Base-by-base conservation (phyloP, 805 yeast species). In the Cephaloascus fragrans region DNA sequence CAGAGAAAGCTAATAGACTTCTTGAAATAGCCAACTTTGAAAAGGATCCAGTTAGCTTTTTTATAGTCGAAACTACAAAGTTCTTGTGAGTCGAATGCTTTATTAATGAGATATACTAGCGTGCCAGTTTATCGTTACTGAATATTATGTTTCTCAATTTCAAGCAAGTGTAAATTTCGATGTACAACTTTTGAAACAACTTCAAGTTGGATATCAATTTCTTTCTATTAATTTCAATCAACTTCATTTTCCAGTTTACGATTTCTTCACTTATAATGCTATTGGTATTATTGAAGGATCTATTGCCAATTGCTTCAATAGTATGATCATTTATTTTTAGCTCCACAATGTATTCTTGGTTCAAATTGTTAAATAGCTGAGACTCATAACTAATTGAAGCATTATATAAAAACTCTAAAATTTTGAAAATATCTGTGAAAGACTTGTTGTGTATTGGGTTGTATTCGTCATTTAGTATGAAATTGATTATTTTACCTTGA, bases 161-260 rank as follows among this genome's bases (percentile, higher is more conserved):
- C 10, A 17, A 16, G 34, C 39, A 38, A 14, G 34, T 40, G 33
- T 46, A 49, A 10, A 46, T 26, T 16, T 46, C 38, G 23, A 35
- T 16, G 6, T 42, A 39, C 29, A 44, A 41, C 3, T 18, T 28
- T 39, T 42, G 40, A 37, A 47, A 49, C 16, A 37, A 26, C 14
- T 40, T 26, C 37, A 48, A 26, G 32, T 44, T 44, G 10, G 26
- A n/a, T 6, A 15, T 32, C 35, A 43, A 34, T 4, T 14, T n/a
- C 23, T 29, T 36, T 26, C 28, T 23, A 6, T 23, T 6, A 8
- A 23, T 23, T 23, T 23, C 28, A 23, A 23, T 23, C 12, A 12
- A 12, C 6, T 8, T 23, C 6, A 12, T 8, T 23, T 23, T 23
- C 28, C 28, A 23, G 28, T 23, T 23, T 8, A 6, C 12, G 12